These are phyloP conservation scores for Colletotrichum simmondsii DNA, from an alignment of 2,329 filamentous ascomycete genomes.

Conservation along the genomic window DNA sequence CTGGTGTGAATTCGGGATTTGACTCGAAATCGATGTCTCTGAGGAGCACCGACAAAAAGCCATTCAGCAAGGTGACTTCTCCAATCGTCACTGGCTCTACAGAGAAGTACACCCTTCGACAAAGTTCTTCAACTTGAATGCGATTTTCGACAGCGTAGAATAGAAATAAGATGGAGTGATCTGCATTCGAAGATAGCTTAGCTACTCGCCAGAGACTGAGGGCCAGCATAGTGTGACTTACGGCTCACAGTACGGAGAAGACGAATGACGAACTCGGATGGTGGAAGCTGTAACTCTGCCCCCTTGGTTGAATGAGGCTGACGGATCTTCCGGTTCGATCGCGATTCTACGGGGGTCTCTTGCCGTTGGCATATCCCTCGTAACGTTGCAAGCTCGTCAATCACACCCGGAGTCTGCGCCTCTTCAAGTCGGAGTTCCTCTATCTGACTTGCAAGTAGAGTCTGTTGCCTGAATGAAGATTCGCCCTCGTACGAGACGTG, in stretches of 20 bases:
- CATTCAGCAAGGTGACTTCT: slow-evolving; percentile 34
- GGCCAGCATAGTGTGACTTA: neutral
- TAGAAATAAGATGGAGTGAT: slow-evolving; percentile 29
- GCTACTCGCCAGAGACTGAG: neutral
- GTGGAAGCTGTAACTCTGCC: neutral
- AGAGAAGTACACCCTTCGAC: slow-evolving; percentile 36
- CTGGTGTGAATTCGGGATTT: slow-evolving; percentile 18
- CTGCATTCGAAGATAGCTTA: neutral
- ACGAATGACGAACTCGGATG: slow-evolving; percentile 1
- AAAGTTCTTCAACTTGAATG: slow-evolving; percentile 31
- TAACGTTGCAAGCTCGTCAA: slow-evolving; percentile 21
- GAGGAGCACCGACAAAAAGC: slow-evolving; percentile 33
- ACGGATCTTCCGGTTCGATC: neutral
- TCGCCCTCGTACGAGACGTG: slow-evolving; percentile 29
- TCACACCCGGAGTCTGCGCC: slow-evolving; percentile 13
- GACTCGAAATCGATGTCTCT: slow-evolving; percentile 30
- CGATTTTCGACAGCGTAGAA: slow-evolving; percentile 34
- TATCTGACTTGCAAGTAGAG: slow-evolving; percentile 30
- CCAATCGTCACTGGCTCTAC: slow-evolving; percentile 34
- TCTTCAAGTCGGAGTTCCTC: slow-evolving; percentile 19
- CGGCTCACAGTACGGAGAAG: slow-evolving; percentile 1
- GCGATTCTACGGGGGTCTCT: neutral
- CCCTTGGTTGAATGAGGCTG: neutral
- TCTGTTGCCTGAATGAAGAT: slow-evolving; percentile 32
- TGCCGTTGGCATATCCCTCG: slow-evolving; percentile 17